phyloP scores from a whole-genome alignment of 1,284 basidiomycete species.

The Ustanciosporium gigantosporum region DNA sequence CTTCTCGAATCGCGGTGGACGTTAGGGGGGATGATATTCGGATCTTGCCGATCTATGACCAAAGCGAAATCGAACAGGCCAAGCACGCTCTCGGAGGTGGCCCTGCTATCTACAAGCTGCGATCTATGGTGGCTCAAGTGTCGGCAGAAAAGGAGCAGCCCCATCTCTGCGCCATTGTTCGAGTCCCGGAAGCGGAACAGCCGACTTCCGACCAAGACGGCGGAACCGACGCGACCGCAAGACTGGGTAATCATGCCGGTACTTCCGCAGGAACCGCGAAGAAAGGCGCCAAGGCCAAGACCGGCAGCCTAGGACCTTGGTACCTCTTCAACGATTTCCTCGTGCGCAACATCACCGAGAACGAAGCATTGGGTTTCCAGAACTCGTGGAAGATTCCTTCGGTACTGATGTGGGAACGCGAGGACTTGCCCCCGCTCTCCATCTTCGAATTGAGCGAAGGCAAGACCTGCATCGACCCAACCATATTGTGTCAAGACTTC shows the following conservation, averaged over 20 bases:
- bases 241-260: conserved; percentile 6
- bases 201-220: conserved; percentile 2
- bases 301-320: conserved; percentile 66
- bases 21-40: conserved; percentile 40
- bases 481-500: conserved; percentile 80
- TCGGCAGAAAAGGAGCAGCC: conserved; percentile 75
- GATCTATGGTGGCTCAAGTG: conserved; percentile 78
- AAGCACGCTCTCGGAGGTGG: conserved; percentile 9
- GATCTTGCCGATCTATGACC: conserved; percentile 25
- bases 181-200: conserved; percentile 69
- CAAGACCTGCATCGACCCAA: conserved; percentile 37
- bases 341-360: conserved; percentile 79
- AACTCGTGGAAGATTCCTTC: conserved; percentile 89
- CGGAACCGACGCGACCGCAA: conserved; percentile 1
- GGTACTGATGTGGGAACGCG: conserved; percentile 81
- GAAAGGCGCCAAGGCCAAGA: conserved; percentile 22
- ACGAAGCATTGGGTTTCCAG: conserved; percentile 85
- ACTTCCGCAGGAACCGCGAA: conserved; percentile 3
- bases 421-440: conserved; percentile 64
- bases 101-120: conserved; percentile 64
- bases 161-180: conserved; percentile 87
- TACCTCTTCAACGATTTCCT: conserved; percentile 96
- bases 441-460: conserved; percentile 20
- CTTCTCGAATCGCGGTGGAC: conserved; percentile 55
- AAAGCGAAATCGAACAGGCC: conserved; percentile 17